Evolutionary conservation across 768 basidiomycete genomes (phyloP).

Genomic region (Candolleomyces eurysporus): DNA sequence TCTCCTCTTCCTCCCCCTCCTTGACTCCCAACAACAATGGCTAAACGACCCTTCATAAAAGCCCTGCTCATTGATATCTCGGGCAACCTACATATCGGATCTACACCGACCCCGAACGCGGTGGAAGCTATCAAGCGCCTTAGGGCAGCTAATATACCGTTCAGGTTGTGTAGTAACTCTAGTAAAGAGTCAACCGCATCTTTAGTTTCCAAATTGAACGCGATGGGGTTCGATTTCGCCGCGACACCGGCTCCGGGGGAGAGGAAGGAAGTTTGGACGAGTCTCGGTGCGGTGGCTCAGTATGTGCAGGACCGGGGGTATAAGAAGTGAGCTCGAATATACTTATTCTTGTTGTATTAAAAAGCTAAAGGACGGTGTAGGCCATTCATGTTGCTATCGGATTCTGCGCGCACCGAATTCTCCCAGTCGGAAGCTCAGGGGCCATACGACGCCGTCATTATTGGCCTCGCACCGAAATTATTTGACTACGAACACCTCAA

Average conservation of each 20-base stretch:
- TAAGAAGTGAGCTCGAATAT: conserved; percentile 8
- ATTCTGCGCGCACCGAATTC: conserved; percentile 42
- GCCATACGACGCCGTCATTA: conserved; percentile 57
- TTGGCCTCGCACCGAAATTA: conserved; percentile 53
- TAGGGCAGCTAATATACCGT: conserved; percentile 31
- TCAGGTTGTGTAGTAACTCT: conserved; percentile 66
- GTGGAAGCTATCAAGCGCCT: conserved; percentile 42
- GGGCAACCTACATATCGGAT: conserved; percentile 61
- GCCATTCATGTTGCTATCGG: conserved; percentile 56
- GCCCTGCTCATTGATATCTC: conserved; percentile 66
- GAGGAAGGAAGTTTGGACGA: conserved; percentile 57
- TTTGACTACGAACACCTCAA: conserved; percentile 59
- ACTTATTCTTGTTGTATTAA: neutral
- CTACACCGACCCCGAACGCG: conserved; percentile 46
- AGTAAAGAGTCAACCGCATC: conserved; percentile 57
- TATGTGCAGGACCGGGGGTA: conserved; percentile 40
- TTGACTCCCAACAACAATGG: neutral
- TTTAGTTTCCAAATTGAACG: conserved; percentile 39
- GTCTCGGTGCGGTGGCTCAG: conserved; percentile 55
- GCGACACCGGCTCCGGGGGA: neutral
- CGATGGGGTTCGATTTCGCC: conserved; percentile 49
- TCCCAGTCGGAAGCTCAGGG: conserved; percentile 1
- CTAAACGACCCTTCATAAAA: conserved; percentile 37
- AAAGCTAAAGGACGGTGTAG: conserved; percentile 22
- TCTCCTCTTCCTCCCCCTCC: too few relatives aligned